Evolutionary conservation across 2,329 filamentous ascomycete genomes (phyloP), one percentile per base, ranked within the genome.

Genomic region (Colletotrichum liaoningense): DNA sequence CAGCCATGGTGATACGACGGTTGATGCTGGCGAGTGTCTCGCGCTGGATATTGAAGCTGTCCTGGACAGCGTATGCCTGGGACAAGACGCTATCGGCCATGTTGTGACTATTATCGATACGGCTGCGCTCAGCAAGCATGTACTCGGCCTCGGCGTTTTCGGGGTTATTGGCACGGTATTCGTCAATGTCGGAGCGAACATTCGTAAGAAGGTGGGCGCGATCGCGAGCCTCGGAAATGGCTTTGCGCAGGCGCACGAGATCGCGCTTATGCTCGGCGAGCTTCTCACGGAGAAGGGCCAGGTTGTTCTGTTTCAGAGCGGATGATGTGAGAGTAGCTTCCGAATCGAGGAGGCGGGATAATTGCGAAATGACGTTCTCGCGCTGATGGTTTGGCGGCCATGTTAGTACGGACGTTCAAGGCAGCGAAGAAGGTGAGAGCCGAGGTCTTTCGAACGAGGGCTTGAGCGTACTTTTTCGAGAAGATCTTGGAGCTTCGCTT

Each of bases 41-140:
- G 74, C 95, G 89, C 87, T 99, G 97, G 69, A 95, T 79, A 16
- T 90, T 88, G 81, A 99, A 98, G 82, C 88, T 95, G 85, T 98
- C 95, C 81, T 98, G 97, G 66, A 98, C 95, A 12, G 96, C 95
- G 84, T 99, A 99, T 8, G 97, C 97, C 86, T 98, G 97, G 80
- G 93, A 95, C 73, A 99, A 88, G 42, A 99, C 95, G 75, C 91
- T 93, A 82, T 99, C 97, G 60, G 95, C 93, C 87, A 97, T 92
- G 77, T 91, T 93, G 83, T 98, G 93, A 79, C 94, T 97, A 81
- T 95, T 93, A 80, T 99, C 97, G 80, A 99, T 91, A 76, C 94
- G 90, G 75, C 88, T 86, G 64, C 97, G 90, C 88, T 99, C 97
- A 78, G 94, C 93, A 33, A 99, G 89, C 95, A 99, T 98, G 86